Base-by-base conservation (phyloP, 257 asterid genomes). In the Fraxinus americana region DNA sequence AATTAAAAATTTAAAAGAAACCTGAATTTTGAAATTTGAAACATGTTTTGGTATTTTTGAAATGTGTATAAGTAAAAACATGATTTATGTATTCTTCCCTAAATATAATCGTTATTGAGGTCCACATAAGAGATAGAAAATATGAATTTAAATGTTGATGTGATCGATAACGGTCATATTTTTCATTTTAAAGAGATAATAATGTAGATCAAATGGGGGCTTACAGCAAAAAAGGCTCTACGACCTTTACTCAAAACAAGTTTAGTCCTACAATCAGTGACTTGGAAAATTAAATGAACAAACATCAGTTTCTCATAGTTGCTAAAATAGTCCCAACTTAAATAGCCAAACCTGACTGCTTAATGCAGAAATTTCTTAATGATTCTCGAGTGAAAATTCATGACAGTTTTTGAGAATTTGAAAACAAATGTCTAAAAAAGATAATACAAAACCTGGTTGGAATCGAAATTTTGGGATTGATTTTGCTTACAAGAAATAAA, bases 171-270 rank as follows among this genome's bases (percentile, higher is more conserved):
- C 27, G 27, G 27, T 25, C 27, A 25, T 25, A 25, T 25, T 25
- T 25, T 25, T 25, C 27, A 25, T 25, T 25, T 25, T 25, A 25
- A 25, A 0, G 0, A 25, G 0, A 25, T 25, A 25, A 25, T 25
- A 25, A 25, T 25, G 27, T 25, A 25, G 27, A 25, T 25, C 27
- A 25, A 25, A 25, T 25, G 0, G 27, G 27, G 27, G 27, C 27
- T 92, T 3, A 88, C 87, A 9, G 92, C 96, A 1, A 89, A 17
- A 67, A 95, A 52, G 97, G 97, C 83, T 87, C 84, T 77, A 84
- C 91, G 41, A 76, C 88, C 94, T 87, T 83, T 73, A 29, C 23
- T 21, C 75, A 81, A 76, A 36, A 36, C 36, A 34, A 71, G 11
- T 30, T 27, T 11, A 71, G 65, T 45, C 72, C 63, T 12, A 35